These are phyloP conservation scores for Pseudomassariella vexata DNA, from an alignment of 2,329 filamentous ascomycete species.

Conservation along the genomic window DNA sequence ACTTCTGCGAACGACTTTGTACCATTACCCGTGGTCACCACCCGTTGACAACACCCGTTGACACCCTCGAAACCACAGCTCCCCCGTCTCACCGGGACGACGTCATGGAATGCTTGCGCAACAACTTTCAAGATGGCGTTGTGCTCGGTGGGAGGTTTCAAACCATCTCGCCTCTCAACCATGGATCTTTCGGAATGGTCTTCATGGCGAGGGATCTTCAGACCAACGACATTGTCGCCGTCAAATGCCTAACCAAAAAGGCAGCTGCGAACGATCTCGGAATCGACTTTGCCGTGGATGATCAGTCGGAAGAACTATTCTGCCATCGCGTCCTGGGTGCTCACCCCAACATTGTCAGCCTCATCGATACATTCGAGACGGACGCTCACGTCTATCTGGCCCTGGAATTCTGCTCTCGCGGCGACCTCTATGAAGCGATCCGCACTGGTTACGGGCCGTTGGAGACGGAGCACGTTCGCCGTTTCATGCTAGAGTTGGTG, in stretches of 20 bases:
- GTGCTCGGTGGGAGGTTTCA: slow-evolving; percentile 84
- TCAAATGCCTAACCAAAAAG: slow-evolving; percentile 93
- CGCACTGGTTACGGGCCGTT: slow-evolving; percentile 80
- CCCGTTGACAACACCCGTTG: slow-evolving; percentile 10
- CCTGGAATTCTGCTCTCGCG: slow-evolving; percentile 90
- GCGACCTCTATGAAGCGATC: slow-evolving; percentile 96
- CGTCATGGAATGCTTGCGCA: slow-evolving; percentile 79
- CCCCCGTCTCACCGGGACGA: slow-evolving; percentile 25
- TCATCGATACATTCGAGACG: slow-evolving; percentile 88
- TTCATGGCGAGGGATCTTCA: slow-evolving; percentile 80
- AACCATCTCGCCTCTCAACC: slow-evolving; percentile 90
- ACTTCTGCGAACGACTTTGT: slow-evolving; percentile 13
- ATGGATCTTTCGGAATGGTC: slow-evolving; percentile 98
- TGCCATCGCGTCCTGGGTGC: slow-evolving; percentile 73
- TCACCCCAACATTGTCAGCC: slow-evolving; percentile 90
- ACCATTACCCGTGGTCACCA: slow-evolving; percentile 19
- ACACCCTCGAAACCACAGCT: slow-evolving; percentile 27
- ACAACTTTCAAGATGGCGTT: slow-evolving; percentile 72
- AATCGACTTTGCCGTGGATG: slow-evolving; percentile 68
- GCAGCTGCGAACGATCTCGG: slow-evolving; percentile 54
- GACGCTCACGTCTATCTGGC: slow-evolving; percentile 86
- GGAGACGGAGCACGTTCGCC: slow-evolving; percentile 93
- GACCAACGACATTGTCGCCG: slow-evolving; percentile 77
- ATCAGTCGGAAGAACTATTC: slow-evolving; percentile 73
- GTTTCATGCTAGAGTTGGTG: slow-evolving; percentile 93